phyloP scores from a whole-genome alignment of 2,329 filamentous ascomycete genomes.

The Trichoderma polysporum region DNA sequence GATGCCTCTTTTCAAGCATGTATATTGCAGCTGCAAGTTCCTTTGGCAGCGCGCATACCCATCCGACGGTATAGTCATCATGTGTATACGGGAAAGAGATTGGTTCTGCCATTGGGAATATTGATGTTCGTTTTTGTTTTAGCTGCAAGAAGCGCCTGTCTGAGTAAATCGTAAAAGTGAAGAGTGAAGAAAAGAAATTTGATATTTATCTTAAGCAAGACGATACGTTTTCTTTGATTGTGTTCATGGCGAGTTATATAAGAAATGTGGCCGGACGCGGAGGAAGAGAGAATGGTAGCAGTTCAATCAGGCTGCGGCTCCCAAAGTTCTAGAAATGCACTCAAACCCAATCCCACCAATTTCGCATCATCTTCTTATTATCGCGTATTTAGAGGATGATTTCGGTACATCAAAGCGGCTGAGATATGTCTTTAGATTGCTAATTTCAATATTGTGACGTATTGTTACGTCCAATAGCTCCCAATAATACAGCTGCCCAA shows the following conservation, averaged over 20 bases:
- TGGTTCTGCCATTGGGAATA: not conserved
- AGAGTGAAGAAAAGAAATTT: not conserved
- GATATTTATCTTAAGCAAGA: not conserved
- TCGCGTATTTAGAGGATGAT: not conserved
- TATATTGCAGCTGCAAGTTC: constrained; percentile 25
- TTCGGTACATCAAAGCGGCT: not conserved
- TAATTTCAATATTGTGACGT: not conserved
- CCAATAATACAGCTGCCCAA: not conserved
- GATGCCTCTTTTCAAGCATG: constrained; percentile 26
- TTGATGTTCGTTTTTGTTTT: not conserved
- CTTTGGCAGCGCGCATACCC: constrained; percentile 27
- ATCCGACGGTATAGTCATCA: constrained; percentile 28
- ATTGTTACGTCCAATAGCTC: not conserved
- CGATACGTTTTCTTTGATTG: not conserved
- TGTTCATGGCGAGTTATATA: not conserved
- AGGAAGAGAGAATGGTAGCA: not conserved
- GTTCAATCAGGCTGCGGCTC: not conserved
- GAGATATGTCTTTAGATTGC: not conserved
- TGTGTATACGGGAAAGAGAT: not conserved
- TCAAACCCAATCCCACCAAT: not conserved
- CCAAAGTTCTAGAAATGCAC: not conserved
- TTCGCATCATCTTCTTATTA: not conserved
- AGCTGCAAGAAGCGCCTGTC: not conserved
- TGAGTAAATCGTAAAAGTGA: not conserved
- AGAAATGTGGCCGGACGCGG: no score